Percentiles rank a stretch among this genome's conserved stretches.
Evolutionary conservation across 2,329 filamentous ascomycete species (phyloP).

Genomic region (Clonostachys rosea): DNA sequence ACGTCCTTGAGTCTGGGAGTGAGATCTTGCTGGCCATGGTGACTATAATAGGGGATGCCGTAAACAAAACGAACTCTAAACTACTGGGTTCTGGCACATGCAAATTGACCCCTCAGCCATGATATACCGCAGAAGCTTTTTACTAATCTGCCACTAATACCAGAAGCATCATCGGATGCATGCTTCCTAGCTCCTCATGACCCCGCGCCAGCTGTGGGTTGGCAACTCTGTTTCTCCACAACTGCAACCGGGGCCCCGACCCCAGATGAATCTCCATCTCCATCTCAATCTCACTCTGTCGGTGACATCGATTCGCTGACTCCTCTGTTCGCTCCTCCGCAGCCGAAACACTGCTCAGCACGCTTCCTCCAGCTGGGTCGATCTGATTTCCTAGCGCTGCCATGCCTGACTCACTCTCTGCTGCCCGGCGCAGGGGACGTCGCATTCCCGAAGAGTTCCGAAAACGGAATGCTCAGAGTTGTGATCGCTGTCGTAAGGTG

Average conservation of each 20-base stretch:
- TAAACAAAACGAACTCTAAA: not conserved
- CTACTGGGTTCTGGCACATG: too few relatives aligned
- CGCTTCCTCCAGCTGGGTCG: not conserved
- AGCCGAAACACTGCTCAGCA: not conserved
- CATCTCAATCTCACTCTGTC: not conserved
- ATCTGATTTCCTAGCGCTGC: not conserved
- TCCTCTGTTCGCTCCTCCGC: not conserved
- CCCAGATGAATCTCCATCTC: not conserved
- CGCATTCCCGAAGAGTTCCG: constrained; percentile 26
- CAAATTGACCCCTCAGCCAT: too few relatives aligned
- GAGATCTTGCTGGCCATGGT: constrained; percentile 7
- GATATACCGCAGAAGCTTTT: too few relatives aligned
- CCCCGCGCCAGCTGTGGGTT: too few relatives aligned
- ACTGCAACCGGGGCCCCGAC: too few relatives aligned
- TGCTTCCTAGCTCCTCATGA: too few relatives aligned
- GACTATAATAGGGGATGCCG: not conserved
- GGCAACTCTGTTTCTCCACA: too few relatives aligned
- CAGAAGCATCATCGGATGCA: too few relatives aligned
- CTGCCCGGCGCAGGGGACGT: constrained; percentile 18
- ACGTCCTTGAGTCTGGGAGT: constrained; percentile 16
- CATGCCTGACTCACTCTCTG: constrained; percentile 7
- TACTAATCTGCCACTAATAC: too few relatives aligned
- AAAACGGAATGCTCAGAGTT: constrained; percentile 26
- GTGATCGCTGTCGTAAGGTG: constrained; percentile 27
- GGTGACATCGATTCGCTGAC: not conserved